Base-by-base conservation (phyloP, 192 early-diverging fungal genomes). In the Gamsiella multidivaricata region DNA sequence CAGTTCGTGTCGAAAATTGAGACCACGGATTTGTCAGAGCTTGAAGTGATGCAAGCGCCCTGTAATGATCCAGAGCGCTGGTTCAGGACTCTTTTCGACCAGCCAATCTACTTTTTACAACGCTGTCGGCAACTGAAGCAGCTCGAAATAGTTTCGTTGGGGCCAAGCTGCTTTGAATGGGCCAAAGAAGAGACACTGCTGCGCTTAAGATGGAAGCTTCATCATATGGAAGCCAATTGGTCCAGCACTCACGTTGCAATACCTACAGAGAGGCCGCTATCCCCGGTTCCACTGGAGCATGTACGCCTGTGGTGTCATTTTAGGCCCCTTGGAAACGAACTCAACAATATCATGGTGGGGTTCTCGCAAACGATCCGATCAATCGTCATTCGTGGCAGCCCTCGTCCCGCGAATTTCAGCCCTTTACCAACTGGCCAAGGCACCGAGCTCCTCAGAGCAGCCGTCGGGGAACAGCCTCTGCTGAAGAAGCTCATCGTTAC, bases 71-170 rank as follows among this genome's bases (percentile, higher is more conserved):
- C 36, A 33, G 15, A 20, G 1, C 45, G 22, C n/a, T 57, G 33
- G 54, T 36, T 56, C 12, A 33, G 22, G 22, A 9, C 25, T 22
- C 22, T 42, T n/a, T 15, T 11, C 4, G 0, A 37, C 17, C 23
- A n/a, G 1, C 20, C 49, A 6, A 14, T 28, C 2, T 26, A 29
- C 0, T 63, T 63, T 12, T 29, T 71, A 14, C n/a, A 31, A 2
- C 51, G 60, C 3, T 71, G 69, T 29, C 60, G 59, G n/a, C 26
- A 20, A 3, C n/a, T 71, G 28, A 71, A n/a, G 18, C 17, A 6
- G 2, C 25, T 50, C 3, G 32, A 56, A 6, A 49, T 50, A 32
- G 12, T 61, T 11, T 54, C 69, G 0, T 17, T 47, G 18, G 60
- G 60, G 3, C 53, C 52, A 14, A 25, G 18, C 5, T 32, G n/a